Percentiles rank a stretch among this genome's conserved stretches.
Conservation (phyloP, 176 grass and related monocot species). For the Musa beccarii region DNA sequence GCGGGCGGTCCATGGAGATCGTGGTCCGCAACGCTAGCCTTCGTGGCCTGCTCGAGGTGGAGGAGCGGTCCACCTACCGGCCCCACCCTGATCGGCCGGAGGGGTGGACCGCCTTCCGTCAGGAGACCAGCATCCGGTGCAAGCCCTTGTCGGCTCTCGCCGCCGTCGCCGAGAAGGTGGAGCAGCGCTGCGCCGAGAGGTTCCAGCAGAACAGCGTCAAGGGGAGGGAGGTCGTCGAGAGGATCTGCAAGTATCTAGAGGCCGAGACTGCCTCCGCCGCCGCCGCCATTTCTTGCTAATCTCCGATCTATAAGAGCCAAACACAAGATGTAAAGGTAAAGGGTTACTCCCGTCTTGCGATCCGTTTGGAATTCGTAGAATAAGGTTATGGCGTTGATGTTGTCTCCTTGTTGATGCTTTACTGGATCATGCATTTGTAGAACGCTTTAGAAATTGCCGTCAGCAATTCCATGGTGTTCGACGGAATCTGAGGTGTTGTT, state of each 20-base stretch:
- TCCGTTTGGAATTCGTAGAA: too few species aligned
- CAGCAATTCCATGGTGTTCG: background rate
- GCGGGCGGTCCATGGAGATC: slow-evolving; percentile 69
- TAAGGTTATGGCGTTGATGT: too few species aligned
- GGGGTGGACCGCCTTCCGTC: slow-evolving; percentile 68
- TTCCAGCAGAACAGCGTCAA: slow-evolving; percentile 79
- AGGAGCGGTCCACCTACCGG: slow-evolving; percentile 63
- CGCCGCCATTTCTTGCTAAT: slow-evolving; percentile 13
- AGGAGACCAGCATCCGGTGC: slow-evolving; percentile 82
- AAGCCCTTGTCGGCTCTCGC: slow-evolving; percentile 70
- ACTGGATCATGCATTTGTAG: too few species aligned
- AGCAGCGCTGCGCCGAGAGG: slow-evolving; percentile 68
- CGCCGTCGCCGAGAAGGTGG: slow-evolving; percentile 76
- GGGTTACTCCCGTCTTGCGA: background rate
- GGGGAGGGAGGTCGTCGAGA: slow-evolving; percentile 87
- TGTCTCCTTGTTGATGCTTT: too few species aligned
- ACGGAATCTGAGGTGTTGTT: background rate
- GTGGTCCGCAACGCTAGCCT: slow-evolving; percentile 68
- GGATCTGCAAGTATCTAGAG: slow-evolving; percentile 81
- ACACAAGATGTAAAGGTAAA: background rate
- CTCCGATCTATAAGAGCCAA: background rate
- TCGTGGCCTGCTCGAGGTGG: slow-evolving; percentile 62
- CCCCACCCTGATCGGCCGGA: slow-evolving; percentile 70
- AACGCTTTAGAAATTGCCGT: background rate
- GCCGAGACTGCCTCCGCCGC: slow-evolving; percentile 35